Percentiles rank a stretch among this genome's conserved stretches.
These are phyloP conservation scores for Candida bentonensis DNA, from an alignment of 805 yeast species.

Conservation along the genomic window DNA sequence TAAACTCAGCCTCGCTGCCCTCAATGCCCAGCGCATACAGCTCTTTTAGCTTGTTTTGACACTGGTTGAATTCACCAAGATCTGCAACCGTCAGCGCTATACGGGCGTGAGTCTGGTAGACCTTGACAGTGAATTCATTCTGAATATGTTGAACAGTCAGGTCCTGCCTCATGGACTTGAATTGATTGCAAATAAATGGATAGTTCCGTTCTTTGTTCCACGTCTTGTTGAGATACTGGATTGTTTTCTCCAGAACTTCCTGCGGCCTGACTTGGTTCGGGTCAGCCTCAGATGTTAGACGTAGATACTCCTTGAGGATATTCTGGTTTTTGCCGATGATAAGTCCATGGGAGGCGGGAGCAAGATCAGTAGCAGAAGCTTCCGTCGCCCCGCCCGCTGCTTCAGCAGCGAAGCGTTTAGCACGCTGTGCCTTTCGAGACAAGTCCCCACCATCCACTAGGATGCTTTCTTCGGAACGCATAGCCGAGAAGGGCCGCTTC, in stretches of 20 bases:
- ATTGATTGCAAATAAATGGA: slow-evolving; percentile 72
- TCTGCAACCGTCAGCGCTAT: slow-evolving; percentile 75
- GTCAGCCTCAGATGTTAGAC: slow-evolving; percentile 85
- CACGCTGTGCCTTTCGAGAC: slow-evolving; percentile 4
- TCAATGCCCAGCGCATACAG: slow-evolving; percentile 36
- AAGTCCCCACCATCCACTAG: slow-evolving; percentile 3
- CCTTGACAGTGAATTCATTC: slow-evolving; percentile 58
- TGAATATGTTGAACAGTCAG: slow-evolving; percentile 81
- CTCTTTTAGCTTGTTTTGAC: slow-evolving; percentile 65
- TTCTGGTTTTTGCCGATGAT: slow-evolving; percentile 50
- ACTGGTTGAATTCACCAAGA: slow-evolving; percentile 89
- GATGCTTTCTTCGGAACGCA: no score
- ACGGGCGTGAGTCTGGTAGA: slow-evolving; percentile 77
- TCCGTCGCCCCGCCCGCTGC: no score
- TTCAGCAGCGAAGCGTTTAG: background rate
- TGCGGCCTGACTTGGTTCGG: slow-evolving; percentile 74
- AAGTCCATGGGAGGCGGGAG: no score
- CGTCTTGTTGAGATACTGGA: slow-evolving; percentile 38
- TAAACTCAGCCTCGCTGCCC: slow-evolving; percentile 43
- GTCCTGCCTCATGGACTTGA: slow-evolving; percentile 88
- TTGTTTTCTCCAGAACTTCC: slow-evolving; percentile 41
- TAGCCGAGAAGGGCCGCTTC: no score
- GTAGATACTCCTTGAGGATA: slow-evolving; percentile 64
- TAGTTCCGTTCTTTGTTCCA: slow-evolving; percentile 44
- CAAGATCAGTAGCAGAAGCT: no score